phyloP scores from a whole-genome alignment of 306 rosid species.

The Cucumis cinereus region DNA sequence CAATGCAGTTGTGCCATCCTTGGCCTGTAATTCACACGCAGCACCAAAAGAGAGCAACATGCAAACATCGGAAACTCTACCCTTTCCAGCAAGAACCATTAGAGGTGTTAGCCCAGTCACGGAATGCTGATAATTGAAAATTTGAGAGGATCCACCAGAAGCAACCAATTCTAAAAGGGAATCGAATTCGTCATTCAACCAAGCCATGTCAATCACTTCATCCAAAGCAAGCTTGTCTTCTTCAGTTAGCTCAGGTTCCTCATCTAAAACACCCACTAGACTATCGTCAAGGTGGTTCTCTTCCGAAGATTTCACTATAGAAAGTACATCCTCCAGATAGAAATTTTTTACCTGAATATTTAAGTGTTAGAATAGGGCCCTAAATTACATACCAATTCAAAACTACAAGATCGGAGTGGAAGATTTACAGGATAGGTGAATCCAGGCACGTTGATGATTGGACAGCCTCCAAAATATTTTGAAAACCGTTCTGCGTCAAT shows the following conservation, averaged over 20 bases:
- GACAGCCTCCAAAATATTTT: constrained; percentile 89
- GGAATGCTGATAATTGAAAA: constrained; percentile 78
- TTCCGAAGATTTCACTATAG: constrained; percentile 37
- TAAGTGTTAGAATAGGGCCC: constrained; percentile 7
- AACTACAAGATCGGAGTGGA: constrained; percentile 10
- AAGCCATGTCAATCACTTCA: constrained; percentile 77
- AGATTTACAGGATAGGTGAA: constrained; percentile 78
- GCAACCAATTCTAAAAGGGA: constrained; percentile 63
- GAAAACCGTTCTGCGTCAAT: constrained; percentile 76
- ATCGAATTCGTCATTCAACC: constrained; percentile 70
- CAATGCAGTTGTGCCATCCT: constrained; percentile 55
- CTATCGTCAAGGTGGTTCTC: constrained; percentile 43
- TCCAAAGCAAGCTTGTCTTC: constrained; percentile 60
- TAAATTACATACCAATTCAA: constrained; percentile 5
- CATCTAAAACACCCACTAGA: constrained; percentile 14
- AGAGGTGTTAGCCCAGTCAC: constrained; percentile 58
- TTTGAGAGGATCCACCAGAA: constrained; percentile 30
- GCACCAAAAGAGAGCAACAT: constrained; percentile 79
- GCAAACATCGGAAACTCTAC: constrained; percentile 68
- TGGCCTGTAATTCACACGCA: constrained; percentile 48
- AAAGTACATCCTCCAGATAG: constrained; percentile 85
- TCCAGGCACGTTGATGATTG: constrained; percentile 75
- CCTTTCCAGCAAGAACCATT: constrained; percentile 89
- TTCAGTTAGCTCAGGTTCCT: constrained; percentile 32
- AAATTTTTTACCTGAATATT: constrained; percentile 57